Evolutionary conservation across 352 stramenopile genomes (phyloP).

Genomic region (Phytophthora cactorum): DNA sequence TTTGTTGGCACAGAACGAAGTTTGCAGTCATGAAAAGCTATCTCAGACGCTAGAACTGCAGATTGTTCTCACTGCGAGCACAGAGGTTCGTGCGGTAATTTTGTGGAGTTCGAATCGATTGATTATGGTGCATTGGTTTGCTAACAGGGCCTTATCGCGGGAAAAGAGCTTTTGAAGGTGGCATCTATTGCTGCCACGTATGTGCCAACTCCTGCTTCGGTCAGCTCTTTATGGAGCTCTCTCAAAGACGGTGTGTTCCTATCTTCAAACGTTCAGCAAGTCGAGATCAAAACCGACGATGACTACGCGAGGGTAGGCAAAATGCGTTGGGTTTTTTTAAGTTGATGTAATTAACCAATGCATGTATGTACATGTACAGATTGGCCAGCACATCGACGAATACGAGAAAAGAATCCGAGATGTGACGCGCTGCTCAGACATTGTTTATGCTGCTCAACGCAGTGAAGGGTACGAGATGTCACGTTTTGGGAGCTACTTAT

Average conservation of each 20-base stretch:
- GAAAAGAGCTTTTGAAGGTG: slow-evolving; percentile 85
- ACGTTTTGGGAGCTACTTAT: slow-evolving; percentile 85
- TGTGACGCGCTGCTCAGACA: slow-evolving; percentile 82
- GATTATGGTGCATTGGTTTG: background rate
- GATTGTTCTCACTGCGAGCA: slow-evolving; percentile 83
- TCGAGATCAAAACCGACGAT: slow-evolving; percentile 89
- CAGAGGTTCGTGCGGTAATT: slow-evolving; percentile 54
- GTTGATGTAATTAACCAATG: background rate
- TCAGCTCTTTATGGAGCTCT: slow-evolving; percentile 85
- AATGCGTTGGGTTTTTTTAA: background rate
- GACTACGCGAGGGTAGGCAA: slow-evolving; percentile 75
- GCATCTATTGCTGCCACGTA: slow-evolving; percentile 74
- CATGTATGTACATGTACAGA: slow-evolving; percentile 41
- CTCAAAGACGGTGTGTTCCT: slow-evolving; percentile 84
- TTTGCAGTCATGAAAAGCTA: slow-evolving; percentile 85
- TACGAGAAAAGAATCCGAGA: slow-evolving; percentile 87
- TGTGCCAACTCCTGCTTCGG: slow-evolving; percentile 74
- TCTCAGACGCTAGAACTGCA: slow-evolving; percentile 84
- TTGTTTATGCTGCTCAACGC: slow-evolving; percentile 81
- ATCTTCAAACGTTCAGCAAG: slow-evolving; percentile 78
- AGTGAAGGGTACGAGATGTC: slow-evolving; percentile 89
- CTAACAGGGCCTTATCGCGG: slow-evolving; percentile 74
- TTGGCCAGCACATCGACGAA: slow-evolving; percentile 86
- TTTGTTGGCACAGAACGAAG: slow-evolving; percentile 72
- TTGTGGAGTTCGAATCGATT: background rate